Evolutionary conservation across 192 early-diverging fungal genomes (phyloP), one percentile per base, ranked within the genome.

Genomic region (Rhizoclosmatium sp.): DNA sequence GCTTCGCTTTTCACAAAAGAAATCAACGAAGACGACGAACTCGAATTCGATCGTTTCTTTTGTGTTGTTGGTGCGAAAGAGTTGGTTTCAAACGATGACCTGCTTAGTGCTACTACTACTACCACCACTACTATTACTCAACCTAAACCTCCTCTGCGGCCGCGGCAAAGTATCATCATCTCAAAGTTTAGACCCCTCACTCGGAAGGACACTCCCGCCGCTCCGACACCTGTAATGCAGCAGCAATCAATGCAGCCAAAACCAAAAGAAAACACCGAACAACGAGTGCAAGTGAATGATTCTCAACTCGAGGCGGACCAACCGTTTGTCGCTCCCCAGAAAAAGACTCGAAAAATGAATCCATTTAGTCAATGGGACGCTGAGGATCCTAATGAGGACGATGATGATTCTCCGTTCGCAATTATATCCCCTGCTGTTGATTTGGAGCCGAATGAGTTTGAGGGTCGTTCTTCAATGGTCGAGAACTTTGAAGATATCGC

Each of bases 21-120:
- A 5, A 7, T 62, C 59, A 4, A 14, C 4, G 65, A 66, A 39
- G 75, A 76, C 65, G 23, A 19, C 14, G 75, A 76, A 48, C 19
- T 76, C 47, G 75, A 66, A 16, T 47, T 76, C 9, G 75, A 76
- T 12, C 61, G 65, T 2, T 47, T 47, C 23, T 65, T 62, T 47
- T 47, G 47, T 21, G 19, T 75, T 46, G 72, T 75, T 2, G 70
- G 49, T 54, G 31, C 31, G 51, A 54, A 54, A 54, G 51, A 12
- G 51, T 54, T 31, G 31, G 0, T 0, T 31, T 54, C 51, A 54
- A 54, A 54, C 51, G 1, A 7, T 54, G 51, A 54, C 5, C 0
- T 0, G 0, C 51, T 1, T 0, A 16, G 51, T 54, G 51, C 51
- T 12, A 54, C 51, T 12, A 54, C 51, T 16, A 54, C 51, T 0